phyloP scores from a whole-genome alignment of 139 green algal genomes.

The Ettlia oleoabundans region DNA sequence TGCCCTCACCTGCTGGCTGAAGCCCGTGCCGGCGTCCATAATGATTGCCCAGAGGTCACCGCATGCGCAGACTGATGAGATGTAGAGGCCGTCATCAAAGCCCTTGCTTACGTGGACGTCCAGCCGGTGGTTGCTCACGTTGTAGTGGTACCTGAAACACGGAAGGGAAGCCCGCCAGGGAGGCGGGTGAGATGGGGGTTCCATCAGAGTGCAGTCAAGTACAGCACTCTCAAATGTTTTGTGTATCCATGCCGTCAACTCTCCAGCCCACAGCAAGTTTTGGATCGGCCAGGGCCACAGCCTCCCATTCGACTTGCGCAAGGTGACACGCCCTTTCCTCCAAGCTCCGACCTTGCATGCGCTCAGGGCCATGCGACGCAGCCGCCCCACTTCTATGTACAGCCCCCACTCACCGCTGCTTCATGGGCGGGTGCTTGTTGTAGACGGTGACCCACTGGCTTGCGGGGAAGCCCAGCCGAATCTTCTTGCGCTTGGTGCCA shows the following conservation, averaged over 20 bases:
- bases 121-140: slow-evolving; percentile 90
- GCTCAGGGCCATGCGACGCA: too few species aligned
- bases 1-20: slow-evolving; percentile 80
- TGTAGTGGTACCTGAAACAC: slow-evolving; percentile 96
- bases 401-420: slow-evolving; percentile 81
- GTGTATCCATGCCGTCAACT: too few species aligned
- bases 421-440: slow-evolving; percentile 96
- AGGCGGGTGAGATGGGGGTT: not conserved
- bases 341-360: too few species aligned
- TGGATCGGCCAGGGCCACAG: too few species aligned
- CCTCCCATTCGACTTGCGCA: not conserved
- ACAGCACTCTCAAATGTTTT: too few species aligned
- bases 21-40: slow-evolving; percentile 93
- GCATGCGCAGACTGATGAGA: slow-evolving; percentile 90
- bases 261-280: too few species aligned
- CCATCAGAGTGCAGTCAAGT: too few species aligned
- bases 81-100: slow-evolving; percentile 95
- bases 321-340: too few species aligned
- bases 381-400: too few species aligned
- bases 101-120: slow-evolving; percentile 94
- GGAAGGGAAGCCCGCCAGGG: not conserved
- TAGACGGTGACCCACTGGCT: slow-evolving; percentile 98
- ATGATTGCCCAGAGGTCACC: slow-evolving; percentile 95
- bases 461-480: slow-evolving; percentile 88
- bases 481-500: slow-evolving; percentile 84